phyloP scores from a whole-genome alignment of 2,329 filamentous ascomycete genomes.

The Dryadomyces quercus-mongolicae region DNA sequence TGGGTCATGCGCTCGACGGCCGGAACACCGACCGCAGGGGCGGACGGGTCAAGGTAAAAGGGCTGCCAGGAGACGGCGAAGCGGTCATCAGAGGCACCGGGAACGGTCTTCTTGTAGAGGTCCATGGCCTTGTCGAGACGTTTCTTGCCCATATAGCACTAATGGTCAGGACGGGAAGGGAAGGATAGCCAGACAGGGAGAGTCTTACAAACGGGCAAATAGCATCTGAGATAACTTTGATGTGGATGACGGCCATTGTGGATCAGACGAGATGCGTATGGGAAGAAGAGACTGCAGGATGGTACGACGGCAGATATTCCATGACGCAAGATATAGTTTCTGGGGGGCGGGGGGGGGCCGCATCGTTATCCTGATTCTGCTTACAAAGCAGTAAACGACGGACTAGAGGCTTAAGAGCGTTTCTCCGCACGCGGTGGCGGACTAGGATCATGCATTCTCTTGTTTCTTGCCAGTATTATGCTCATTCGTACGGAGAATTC shows the following conservation, averaged over 20 bases:
- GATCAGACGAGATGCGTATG: too few species aligned
- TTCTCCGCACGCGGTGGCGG: too few species aligned
- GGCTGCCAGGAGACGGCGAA: constrained; percentile 67
- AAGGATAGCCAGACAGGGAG: not conserved
- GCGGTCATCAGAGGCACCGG: constrained; percentile 46
- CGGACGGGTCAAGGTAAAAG: constrained; percentile 66
- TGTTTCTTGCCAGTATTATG: too few species aligned
- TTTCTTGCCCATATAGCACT: constrained; percentile 71
- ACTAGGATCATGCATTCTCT: too few species aligned
- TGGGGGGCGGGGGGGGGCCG: too few species aligned
- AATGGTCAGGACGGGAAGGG: not conserved
- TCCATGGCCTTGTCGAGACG: constrained; percentile 62
- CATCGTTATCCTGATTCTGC: not conserved
- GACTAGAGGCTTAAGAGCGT: not conserved
- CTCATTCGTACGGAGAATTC: too few species aligned
- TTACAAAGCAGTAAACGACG: constrained; percentile 6
- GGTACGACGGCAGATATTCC: too few species aligned
- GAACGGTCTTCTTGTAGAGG: constrained; percentile 49
- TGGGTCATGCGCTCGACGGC: constrained; percentile 38
- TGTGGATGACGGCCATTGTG: constrained; percentile 60
- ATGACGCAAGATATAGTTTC: too few species aligned
- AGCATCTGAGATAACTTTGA: constrained; percentile 70
- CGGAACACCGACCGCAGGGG: constrained; percentile 32
- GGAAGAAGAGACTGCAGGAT: too few species aligned
- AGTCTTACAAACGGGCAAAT: constrained; percentile 52